Base-by-base conservation (phyloP, 2,329 filamentous ascomycete genomes). In the Albifimbria verrucaria region DNA sequence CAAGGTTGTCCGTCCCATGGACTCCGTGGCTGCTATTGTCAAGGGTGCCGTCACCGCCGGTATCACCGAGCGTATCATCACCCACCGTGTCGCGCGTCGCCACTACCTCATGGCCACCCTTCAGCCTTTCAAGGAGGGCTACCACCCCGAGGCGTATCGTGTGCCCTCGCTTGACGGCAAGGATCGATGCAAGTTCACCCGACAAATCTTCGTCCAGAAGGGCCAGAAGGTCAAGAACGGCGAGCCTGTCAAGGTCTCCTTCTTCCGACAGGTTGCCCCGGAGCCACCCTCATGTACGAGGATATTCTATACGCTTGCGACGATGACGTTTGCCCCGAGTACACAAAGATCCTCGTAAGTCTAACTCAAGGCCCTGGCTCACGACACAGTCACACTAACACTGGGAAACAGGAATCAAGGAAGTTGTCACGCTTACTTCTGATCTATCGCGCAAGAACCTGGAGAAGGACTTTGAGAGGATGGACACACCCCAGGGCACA, bases 51-150 rank as follows among this genome's bases (percentile, higher is more conserved):
- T 97, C 59, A 97, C 94, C 3, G 93, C 94, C 49, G 94, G 94
- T 77, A 97, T 99, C 67, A 97, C 93, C 0, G 94, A 99, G 75
- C 87, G 93, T 58, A 90, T 99, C 62, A 87, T 99, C 68, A 99
- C 94, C 15, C 94, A 96, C 67, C 93, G 94, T 81, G 91, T 99
- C 54, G 94, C 94, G 46, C 89, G 94, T 77, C 87, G 94, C 57
- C 94, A 99, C 75, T 99, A 99, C 74, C 90, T 99, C 65, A 97
- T 99, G 94, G 94, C 93, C 42, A 99, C 94, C 2, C 82, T 99
- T 26, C 94, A 99, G 70, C 94, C 94, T 1, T 99, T 99, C 81
- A 97, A 97, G 75, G 94, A 97, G 71, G 94, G 94, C 18, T 95
- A 97, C 72, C 94, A 99, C 70, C 94, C 94, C 11, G 94, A 99